phyloP scores from a whole-genome alignment of 2,329 filamentous ascomycete species.

The Claviceps sp. region DNA sequence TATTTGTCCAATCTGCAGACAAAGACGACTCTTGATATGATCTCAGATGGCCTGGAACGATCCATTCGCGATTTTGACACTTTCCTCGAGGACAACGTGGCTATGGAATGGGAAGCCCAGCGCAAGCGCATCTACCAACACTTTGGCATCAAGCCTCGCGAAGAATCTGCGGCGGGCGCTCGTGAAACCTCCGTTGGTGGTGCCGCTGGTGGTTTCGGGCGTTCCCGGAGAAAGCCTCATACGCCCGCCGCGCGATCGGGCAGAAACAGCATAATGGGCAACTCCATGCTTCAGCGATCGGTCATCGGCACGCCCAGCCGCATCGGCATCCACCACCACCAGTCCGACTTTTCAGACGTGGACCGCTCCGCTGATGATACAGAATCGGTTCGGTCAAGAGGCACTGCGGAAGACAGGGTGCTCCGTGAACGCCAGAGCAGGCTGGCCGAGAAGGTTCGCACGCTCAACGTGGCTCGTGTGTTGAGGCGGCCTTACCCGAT shows the following conservation, averaged over 20 bases:
- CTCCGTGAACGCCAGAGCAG: slow-evolving; percentile 72
- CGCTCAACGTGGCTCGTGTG: slow-evolving; percentile 61
- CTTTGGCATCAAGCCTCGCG: slow-evolving; percentile 66
- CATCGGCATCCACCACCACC: slow-evolving; percentile 43
- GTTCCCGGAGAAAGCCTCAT: slow-evolving; percentile 37
- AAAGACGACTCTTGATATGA: slow-evolving; percentile 83
- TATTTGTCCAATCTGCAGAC: slow-evolving; percentile 80
- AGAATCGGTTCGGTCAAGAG: slow-evolving; percentile 29
- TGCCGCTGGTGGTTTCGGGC: slow-evolving; percentile 39
- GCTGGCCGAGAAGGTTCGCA: slow-evolving; percentile 66
- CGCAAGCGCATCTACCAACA: slow-evolving; percentile 89
- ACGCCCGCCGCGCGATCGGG: slow-evolving; percentile 35
- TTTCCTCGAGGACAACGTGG: slow-evolving; percentile 88
- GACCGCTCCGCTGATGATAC: slow-evolving; percentile 41
- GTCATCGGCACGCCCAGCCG: slow-evolving; percentile 71
- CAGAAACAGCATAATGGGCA: slow-evolving; percentile 34
- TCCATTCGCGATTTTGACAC: slow-evolving; percentile 85
- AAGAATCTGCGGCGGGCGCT: slow-evolving; percentile 28
- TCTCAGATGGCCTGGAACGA: slow-evolving; percentile 78
- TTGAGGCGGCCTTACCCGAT: slow-evolving; percentile 57
- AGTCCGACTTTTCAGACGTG: slow-evolving; percentile 55
- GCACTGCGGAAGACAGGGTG: slow-evolving; percentile 55
- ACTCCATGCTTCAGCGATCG: slow-evolving; percentile 63
- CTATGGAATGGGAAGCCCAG: slow-evolving; percentile 91
- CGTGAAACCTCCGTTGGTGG: slow-evolving; percentile 27